Evolutionary conservation across 441 rosid genomes (phyloP), one percentile per base, ranked within the genome.

Genomic region (Erodium chrysanthum): DNA sequence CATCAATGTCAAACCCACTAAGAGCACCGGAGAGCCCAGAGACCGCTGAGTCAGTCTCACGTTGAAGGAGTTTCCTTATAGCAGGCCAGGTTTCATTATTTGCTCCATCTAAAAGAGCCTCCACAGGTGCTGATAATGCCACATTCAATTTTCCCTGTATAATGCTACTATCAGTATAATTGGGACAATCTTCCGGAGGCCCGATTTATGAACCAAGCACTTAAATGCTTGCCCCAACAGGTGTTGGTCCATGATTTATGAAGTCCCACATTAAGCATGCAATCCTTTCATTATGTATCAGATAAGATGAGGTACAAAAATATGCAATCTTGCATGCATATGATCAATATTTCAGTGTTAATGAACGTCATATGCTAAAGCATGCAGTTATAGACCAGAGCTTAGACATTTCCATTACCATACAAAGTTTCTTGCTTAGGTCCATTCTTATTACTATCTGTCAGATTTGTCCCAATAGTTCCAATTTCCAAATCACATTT

Each of bases 21-120:
- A 95, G 83, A 31, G 90, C 89, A 44, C 64, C 42, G 15, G 94
- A 86, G 63, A 95, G 73, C 67, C 86, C 93, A 75, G 83, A 75
- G 33, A 90, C 85, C 59, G 92, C 97, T 66, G 87, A 74, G 81
- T 83, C 85, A 63, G 87, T 80, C 82, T 95, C 98, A 68, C 80
- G 79, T 66, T 11, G 75, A 70, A 88, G 79, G 73, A 92, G 90
- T 72, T 84, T 92, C 83, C 86, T 86, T 79, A 92, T 92, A 71
- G 97, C 77, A 3, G 92, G 80, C 99, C 99, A 95, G 61, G 99
- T 95, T 79, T 86, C 90, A 68, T 71, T 74, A 74, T 75, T 83
- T 60, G 99, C 97, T 70, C 89, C 97, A 78, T 90, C 98, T 25
- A 95, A 68, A 37, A 92, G 97, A 73, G 97, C 92, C 82, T 90